Conservation (phyloP, 768 basidiomycete species). For the Auriculariales sp. region DNA sequence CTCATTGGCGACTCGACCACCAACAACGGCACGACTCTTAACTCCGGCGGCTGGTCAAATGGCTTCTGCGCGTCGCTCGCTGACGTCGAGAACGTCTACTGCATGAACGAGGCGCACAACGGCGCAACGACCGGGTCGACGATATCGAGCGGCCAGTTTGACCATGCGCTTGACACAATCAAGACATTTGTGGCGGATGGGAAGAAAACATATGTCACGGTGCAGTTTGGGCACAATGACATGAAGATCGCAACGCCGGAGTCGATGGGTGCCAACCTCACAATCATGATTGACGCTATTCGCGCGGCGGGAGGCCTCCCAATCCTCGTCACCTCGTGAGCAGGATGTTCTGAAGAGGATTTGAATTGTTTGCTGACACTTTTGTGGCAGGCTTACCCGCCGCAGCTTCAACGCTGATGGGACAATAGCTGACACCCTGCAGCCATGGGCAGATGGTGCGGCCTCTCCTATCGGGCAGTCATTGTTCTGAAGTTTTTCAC, state of each 20-base stretch:
- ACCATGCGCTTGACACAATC: conserved; percentile 22
- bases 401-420: conserved; percentile 23
- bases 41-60: conserved; percentile 28
- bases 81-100: conserved; percentile 15
- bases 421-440: conserved; percentile 18
- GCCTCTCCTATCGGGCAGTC: not conserved
- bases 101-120: conserved; percentile 26
- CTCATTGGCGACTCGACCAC: conserved; percentile 28
- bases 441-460: not conserved
- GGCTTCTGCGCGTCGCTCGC: conserved; percentile 25
- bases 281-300: conserved; percentile 23
- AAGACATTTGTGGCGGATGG: conserved; percentile 21
- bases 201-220: conserved; percentile 22
- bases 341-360: not conserved
- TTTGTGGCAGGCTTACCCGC: conserved; percentile 17
- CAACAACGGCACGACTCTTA: conserved; percentile 22
- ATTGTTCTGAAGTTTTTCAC: not conserved
- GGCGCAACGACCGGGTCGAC: conserved; percentile 28
- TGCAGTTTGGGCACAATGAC: conserved; percentile 27
- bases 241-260: conserved; percentile 24
- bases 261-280: conserved; percentile 29
- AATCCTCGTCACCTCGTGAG: conserved; percentile 23
- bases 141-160: conserved; percentile 23
- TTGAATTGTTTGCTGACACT: not conserved
- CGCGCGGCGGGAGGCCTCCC: conserved; percentile 20